These are phyloP conservation scores for Ophiocordyceps unilateralis DNA, from an alignment of 2,329 filamentous ascomycete species.

Conservation along the genomic window DNA sequence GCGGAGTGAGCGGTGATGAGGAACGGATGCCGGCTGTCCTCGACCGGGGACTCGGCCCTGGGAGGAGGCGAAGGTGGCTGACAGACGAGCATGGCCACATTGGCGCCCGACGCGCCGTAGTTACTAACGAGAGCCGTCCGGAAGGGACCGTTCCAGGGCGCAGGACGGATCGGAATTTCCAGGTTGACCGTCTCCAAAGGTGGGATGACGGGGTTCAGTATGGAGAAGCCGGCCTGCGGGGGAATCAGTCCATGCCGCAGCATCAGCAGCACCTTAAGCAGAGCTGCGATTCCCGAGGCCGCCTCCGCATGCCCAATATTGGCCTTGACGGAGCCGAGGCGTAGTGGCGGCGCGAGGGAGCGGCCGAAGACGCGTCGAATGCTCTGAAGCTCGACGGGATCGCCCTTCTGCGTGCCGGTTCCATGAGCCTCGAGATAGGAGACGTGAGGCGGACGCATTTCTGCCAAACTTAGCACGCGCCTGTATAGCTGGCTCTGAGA, in stretches of 20 bases:
- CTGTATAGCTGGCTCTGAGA: neutral
- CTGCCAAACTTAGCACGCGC: neutral
- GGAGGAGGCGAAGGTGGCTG: neutral
- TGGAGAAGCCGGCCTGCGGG: constrained; percentile 9
- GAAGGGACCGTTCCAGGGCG: constrained; percentile 6
- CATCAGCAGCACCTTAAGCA: constrained; percentile 17
- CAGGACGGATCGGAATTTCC: constrained; percentile 1
- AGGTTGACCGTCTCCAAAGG: constrained; percentile 4
- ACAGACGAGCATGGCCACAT: constrained; percentile 7
- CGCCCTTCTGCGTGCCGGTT: constrained; percentile 1
- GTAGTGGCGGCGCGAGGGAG: constrained; percentile 12
- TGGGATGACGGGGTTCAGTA: constrained; percentile 12
- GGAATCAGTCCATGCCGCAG: constrained; percentile 9
- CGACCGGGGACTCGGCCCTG: neutral
- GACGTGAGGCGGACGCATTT: neutral
- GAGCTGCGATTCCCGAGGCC: constrained; percentile 11
- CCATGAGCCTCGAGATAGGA: constrained; percentile 1
- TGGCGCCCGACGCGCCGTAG: constrained; percentile 19
- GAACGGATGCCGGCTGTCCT: neutral
- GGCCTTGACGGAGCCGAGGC: constrained; percentile 22
- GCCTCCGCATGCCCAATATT: constrained; percentile 10
- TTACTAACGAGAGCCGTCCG: constrained; percentile 15
- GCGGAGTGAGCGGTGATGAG: neutral
- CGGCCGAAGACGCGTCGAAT: constrained; percentile 5
- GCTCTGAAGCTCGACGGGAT: neutral